Percentiles rank a stretch among this genome's conserved stretches.
Conservation (phyloP, 2,329 filamentous ascomycete genomes). For the Talaromyces sp. region DNA sequence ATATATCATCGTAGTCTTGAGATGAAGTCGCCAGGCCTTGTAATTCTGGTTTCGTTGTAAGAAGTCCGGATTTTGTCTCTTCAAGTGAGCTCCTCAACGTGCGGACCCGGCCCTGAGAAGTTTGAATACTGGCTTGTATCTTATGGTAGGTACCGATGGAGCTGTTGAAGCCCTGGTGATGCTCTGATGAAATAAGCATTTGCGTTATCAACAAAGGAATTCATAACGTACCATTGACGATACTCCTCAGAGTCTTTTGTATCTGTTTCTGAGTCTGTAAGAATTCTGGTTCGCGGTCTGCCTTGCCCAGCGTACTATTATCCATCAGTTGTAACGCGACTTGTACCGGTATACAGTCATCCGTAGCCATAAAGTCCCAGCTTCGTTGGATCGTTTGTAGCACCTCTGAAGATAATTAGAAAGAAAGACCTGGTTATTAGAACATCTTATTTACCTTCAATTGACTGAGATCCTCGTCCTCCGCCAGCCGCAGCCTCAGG, state of each 20-base stretch:
- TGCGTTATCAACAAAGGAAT: neutral
- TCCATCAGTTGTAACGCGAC: constrained; percentile 94
- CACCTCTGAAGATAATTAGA: constrained; percentile 48
- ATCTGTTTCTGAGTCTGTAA: constrained; percentile 78
- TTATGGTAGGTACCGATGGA: constrained; percentile 99
- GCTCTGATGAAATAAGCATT: constrained; percentile 53
- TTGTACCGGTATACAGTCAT: constrained; percentile 88
- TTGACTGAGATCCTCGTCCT: constrained; percentile 30
- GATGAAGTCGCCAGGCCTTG: constrained; percentile 84
- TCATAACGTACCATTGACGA: constrained; percentile 69
- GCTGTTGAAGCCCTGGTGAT: constrained; percentile 98
- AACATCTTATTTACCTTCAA: constrained; percentile 32
- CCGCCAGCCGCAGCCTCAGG: constrained; percentile 19
- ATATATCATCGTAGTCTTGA: constrained; percentile 83
- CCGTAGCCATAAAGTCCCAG: constrained; percentile 88
- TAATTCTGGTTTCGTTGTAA: constrained; percentile 82
- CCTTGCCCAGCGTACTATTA: constrained; percentile 85
- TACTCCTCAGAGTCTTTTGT: constrained; percentile 87
- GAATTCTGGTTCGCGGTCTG: constrained; percentile 83
- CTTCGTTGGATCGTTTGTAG: constrained; percentile 80
- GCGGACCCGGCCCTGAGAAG: constrained; percentile 81
- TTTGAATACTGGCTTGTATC: constrained; percentile 88
- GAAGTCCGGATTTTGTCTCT: constrained; percentile 74
- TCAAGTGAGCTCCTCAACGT: constrained; percentile 78
- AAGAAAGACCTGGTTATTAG: neutral